Percentiles rank a stretch among this genome's conserved stretches.
phyloP scores from a whole-genome alignment of 805 yeast genomes.

The Ogataea paraovalis region DNA sequence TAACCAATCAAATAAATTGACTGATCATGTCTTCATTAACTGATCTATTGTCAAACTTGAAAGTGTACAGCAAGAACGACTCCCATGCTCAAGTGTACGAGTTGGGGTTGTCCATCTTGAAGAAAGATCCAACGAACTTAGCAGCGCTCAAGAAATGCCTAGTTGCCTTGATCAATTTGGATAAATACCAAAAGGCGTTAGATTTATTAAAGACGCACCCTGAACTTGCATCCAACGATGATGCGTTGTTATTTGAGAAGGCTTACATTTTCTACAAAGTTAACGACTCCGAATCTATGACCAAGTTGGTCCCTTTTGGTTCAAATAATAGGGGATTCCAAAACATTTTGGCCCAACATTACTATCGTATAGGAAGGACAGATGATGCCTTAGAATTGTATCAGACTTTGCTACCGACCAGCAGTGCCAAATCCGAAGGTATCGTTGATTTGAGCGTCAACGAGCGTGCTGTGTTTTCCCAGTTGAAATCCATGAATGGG shows the following conservation, averaged over 20 bases:
- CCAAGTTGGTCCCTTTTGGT: conserved; percentile 16
- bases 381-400: conserved; percentile 46
- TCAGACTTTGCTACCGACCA: conserved; percentile 31
- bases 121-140: conserved; percentile 25
- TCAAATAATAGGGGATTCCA: conserved; percentile 35
- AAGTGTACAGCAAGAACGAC: conserved; percentile 34
- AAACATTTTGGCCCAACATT: conserved; percentile 51
- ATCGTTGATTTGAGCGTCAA: conserved; percentile 51
- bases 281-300: conserved; percentile 28
- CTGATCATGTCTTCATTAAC: conserved; percentile 25
- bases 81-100: conserved; percentile 33
- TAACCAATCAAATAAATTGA: no score
- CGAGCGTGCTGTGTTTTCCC: conserved; percentile 65
- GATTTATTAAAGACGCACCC: conserved; percentile 34
- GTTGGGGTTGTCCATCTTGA: conserved; percentile 27
- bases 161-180: conserved; percentile 57
- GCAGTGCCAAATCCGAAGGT: conserved; percentile 32
- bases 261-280: conserved; percentile 60
- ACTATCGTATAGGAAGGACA: conserved; percentile 45
- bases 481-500: conserved; percentile 23
- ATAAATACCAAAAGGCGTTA: conserved; percentile 48
- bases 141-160: conserved; percentile 39
- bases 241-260: conserved; percentile 42
- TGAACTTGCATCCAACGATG: conserved; percentile 10
- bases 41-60: conserved; percentile 33